phyloP scores from a whole-genome alignment of 441 rosid genomes.

The Dalechampia spathulata region DNA sequence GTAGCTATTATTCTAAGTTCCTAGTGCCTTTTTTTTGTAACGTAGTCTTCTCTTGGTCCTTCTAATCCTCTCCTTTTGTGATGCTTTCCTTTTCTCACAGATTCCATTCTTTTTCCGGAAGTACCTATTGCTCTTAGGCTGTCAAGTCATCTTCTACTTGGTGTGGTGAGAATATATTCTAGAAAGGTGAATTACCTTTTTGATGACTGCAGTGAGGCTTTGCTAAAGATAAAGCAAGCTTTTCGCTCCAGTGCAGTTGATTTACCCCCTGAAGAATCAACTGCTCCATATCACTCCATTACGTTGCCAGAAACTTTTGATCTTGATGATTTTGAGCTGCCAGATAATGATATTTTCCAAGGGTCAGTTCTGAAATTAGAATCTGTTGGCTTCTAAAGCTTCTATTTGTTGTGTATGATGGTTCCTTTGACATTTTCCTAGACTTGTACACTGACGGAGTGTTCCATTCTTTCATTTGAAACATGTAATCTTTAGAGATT shows the following conservation, averaged over 20 bases:
- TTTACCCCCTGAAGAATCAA: slow-evolving; percentile 97
- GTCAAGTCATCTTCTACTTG: slow-evolving; percentile 98
- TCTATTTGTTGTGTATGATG: neutral
- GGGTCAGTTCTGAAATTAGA: slow-evolving; percentile 55
- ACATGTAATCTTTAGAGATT: neutral
- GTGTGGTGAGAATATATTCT: slow-evolving; percentile 98
- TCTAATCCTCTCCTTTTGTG: slow-evolving; percentile 1
- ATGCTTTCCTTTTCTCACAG: slow-evolving; percentile 38
- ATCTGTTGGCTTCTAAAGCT: neutral
- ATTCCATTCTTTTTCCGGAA: slow-evolving; percentile 97
- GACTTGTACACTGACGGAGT: no score
- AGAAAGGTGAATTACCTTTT: slow-evolving; percentile 98
- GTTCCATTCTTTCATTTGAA: neutral
- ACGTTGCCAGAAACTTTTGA: slow-evolving; percentile 99
- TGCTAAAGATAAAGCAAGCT: slow-evolving; percentile 97
- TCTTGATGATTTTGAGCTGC: slow-evolving; percentile 99
- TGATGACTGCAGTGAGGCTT: slow-evolving; percentile 99
- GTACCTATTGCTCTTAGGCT: slow-evolving; percentile 92
- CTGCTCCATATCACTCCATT: slow-evolving; percentile 97
- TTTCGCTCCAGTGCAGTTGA: slow-evolving; percentile 98
- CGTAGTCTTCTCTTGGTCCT: slow-evolving; percentile 5
- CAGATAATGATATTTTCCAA: slow-evolving; percentile 89
- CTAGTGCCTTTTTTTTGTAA: neutral
- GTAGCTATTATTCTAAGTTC: no score
- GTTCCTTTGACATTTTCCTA: no score